Base-by-base conservation (phyloP, 208 protist genomes). In the Crithidia sp. region DNA sequence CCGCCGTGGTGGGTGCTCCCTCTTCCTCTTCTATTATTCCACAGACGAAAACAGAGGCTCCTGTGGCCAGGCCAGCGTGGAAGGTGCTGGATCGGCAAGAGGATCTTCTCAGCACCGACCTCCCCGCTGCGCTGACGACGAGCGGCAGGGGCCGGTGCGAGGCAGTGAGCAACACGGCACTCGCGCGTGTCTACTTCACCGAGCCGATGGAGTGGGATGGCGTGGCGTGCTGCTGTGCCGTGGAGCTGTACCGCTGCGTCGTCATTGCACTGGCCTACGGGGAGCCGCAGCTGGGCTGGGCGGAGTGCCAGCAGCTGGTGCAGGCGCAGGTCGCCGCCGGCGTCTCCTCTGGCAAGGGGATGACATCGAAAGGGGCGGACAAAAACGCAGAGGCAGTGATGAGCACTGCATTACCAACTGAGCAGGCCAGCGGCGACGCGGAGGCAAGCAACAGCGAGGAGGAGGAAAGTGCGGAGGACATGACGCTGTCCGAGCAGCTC, bases 171-270 rank as follows among this genome's bases (percentile, higher is more conserved):
- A 72, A 84, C 70, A 88, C 84, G 0, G 66, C 87, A 0, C 58
- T 86, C 3, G 87, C 82, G 7, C 74, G 64, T 1, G 17, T 91
- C 14, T 44, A 77, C 47, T 95, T 92, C 68, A 45, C 50, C 0
- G 52, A 14, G 4, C 57, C 47, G 7, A 55, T 90, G 28, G 79
- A 84, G 2, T 87, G 74, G 43, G 84, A 96, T 19, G 82, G 82
- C 0, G n/a, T n/a, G 10, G 16, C 43, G 28, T 96, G 91, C 68
- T 65, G 41, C 8, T 88, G 79, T 16, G 82, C 81, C 14, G 89
- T 96, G 37, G 81, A 84, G 65, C 41, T 96, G n/a, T 86, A 88
- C 59, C 88, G 88, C 37, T 82, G 74, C 58, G 82, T 96, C 39
- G 81, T 92, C 39, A 63, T 85, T 5, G 85, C 86, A 6, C 67